Percentiles rank a stretch among this genome's conserved stretches.
These are phyloP conservation scores for Stromatinia cepivora DNA, from an alignment of 2,329 filamentous ascomycete genomes.

Conservation along the genomic window DNA sequence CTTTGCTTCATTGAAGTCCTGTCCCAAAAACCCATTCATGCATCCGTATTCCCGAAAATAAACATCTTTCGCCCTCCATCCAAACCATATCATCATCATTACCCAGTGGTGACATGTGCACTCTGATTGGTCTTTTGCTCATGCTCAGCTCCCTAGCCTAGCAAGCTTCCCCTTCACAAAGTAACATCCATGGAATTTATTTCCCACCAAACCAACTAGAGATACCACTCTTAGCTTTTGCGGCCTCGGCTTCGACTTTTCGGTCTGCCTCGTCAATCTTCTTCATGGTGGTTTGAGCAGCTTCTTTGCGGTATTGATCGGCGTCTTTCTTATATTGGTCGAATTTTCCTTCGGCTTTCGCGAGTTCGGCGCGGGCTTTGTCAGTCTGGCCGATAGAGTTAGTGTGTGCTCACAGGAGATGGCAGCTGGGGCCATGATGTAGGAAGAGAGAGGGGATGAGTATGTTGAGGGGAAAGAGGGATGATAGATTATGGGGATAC, in stretches of 20 bases:
- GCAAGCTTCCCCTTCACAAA: not conserved
- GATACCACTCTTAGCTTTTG: slow-evolving; percentile 80
- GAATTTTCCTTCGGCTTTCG: slow-evolving; percentile 60
- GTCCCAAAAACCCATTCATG: not conserved
- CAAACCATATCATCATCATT: slow-evolving; percentile 17
- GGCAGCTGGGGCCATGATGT: too few relatives aligned
- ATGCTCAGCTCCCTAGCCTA: not conserved
- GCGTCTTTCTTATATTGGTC: slow-evolving; percentile 62
- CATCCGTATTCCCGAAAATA: not conserved
- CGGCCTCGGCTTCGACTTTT: slow-evolving; percentile 73
- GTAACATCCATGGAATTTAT: slow-evolving; percentile 40
- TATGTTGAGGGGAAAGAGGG: not conserved
- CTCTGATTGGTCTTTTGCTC: not conserved
- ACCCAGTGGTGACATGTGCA: slow-evolving; percentile 1
- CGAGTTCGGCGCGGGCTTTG: slow-evolving; percentile 63
- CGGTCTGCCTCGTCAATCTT: slow-evolving; percentile 82
- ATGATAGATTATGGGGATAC: not conserved
- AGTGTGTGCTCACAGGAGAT: slow-evolving; percentile 20
- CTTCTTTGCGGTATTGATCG: slow-evolving; percentile 61
- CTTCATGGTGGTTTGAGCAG: slow-evolving; percentile 63
- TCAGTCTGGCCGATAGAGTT: slow-evolving; percentile 49
- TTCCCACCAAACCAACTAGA: slow-evolving; percentile 81
- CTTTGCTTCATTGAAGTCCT: not conserved
- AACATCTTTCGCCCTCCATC: not conserved
- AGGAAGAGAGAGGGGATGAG: not conserved